Evolutionary conservation across 257 asterid genomes (phyloP).

Genomic region (Anisodus acutangulus): DNA sequence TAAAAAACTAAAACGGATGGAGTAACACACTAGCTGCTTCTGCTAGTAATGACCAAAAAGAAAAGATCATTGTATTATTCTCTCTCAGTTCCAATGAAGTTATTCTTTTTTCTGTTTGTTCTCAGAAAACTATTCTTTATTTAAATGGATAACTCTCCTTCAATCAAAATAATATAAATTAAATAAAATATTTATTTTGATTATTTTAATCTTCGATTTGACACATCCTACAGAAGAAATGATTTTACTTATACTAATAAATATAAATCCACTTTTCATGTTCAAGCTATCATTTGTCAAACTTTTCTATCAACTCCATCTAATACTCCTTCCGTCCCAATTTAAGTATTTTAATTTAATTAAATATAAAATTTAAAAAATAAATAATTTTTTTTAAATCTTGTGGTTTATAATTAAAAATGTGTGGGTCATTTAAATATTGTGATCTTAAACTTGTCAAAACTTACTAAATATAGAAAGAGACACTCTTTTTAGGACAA

Average conservation of each 20-base stretch:
- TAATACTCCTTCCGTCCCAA: background rate
- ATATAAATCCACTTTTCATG: background rate
- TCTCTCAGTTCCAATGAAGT: background rate
- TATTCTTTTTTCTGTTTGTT: background rate
- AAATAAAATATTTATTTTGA: background rate
- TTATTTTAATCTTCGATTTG: constrained; percentile 1
- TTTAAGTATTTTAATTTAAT: too few relatives aligned
- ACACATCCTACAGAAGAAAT: background rate
- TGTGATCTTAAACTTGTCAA: too few relatives aligned
- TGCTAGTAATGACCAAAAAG: background rate
- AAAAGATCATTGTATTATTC: too few relatives aligned
- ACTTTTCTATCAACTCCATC: background rate
- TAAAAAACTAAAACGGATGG: too few relatives aligned
- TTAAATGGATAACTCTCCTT: background rate
- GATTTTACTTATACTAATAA: background rate
- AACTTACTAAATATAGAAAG: too few relatives aligned
- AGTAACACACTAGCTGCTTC: too few relatives aligned
- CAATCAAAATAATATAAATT: background rate
- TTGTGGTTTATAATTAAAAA: too few relatives aligned
- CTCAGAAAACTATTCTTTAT: background rate
- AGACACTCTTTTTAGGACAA: too few relatives aligned
- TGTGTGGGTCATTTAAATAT: too few relatives aligned
- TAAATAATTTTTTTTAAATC: too few relatives aligned
- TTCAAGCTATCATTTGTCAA: background rate
- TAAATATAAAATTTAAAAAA: too few relatives aligned